Percentiles rank a stretch among this genome's conserved stretches.
These are phyloP conservation scores for Sanghuangporus sanghuang DNA, from an alignment of 1,284 basidiomycete species.

Conservation along the genomic window DNA sequence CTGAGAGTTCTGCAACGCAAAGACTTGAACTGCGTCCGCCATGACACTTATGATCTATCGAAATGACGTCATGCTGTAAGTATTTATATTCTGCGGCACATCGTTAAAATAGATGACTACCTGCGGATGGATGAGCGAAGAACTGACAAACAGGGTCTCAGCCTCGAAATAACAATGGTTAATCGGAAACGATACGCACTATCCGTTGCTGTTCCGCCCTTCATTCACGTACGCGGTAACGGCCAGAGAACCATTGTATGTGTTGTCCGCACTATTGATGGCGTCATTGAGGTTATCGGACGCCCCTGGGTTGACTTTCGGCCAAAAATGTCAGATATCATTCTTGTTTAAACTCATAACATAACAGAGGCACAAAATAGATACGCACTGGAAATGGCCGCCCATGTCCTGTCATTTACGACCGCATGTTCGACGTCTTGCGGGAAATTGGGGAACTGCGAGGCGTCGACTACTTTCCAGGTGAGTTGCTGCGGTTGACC, in stretches of 20 bases:
- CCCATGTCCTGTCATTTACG: slow-evolving; percentile 30
- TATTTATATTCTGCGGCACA: background rate
- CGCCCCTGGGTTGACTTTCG: slow-evolving; percentile 36
- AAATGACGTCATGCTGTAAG: background rate
- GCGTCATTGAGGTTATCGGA: slow-evolving; percentile 30
- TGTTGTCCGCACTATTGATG: slow-evolving; percentile 24
- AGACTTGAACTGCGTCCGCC: slow-evolving; percentile 31
- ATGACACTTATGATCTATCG: slow-evolving; percentile 1
- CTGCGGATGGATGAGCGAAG: background rate
- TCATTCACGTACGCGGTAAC: slow-evolving; percentile 30
- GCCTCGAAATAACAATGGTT: too few relatives aligned
- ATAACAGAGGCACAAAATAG: background rate
- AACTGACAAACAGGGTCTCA: slow-evolving; percentile 27
- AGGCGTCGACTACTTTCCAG: slow-evolving; percentile 37
- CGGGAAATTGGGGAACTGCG: slow-evolving; percentile 37
- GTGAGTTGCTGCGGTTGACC: slow-evolving; percentile 27
- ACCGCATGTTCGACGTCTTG: slow-evolving; percentile 27
- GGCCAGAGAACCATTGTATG: slow-evolving; percentile 33
- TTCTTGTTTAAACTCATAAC: background rate
- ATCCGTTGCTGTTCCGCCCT: slow-evolving; percentile 42
- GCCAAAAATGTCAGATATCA: slow-evolving; percentile 7
- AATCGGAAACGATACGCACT: slow-evolving; percentile 29
- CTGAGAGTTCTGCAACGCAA: slow-evolving; percentile 22
- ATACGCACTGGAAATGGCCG: slow-evolving; percentile 31
- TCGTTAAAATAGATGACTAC: slow-evolving; percentile 14